Evolutionary conservation across 2,329 filamentous ascomycete genomes (phyloP), one percentile per base, ranked within the genome.

Genomic region (Pezicula radicicola): DNA sequence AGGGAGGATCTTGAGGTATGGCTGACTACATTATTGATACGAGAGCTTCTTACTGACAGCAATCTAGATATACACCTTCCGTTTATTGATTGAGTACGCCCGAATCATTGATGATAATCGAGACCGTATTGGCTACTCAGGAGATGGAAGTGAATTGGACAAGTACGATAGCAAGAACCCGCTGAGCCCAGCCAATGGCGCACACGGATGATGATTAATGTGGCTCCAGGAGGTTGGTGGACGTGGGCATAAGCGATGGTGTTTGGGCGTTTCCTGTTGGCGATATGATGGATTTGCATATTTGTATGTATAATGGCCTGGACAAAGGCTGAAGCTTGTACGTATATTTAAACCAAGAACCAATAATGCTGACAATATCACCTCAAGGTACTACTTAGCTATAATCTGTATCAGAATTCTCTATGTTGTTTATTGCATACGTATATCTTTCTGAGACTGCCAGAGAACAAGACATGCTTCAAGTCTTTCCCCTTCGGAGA

Each of bases 1-100:
- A 83, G 80, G 54, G 87, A 89, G 62, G 86, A 89, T 63, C 82
- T 89, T 70, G 85, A 89, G 70, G 83, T 81, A 44, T 83, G 80
- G 79, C 78, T 82, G 7, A 41, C 13, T 42, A 2, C 21, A 36
- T 12, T 33, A 45, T n/a, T 18, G 25, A n/a, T 30, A 15, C 16
- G 10, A 33, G 37, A 35, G 7, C 3, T 27, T 46, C 9, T 25
- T 21, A 21, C 53, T 58, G 37, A 59, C 37, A 15, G 19, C 12
- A 33, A 6, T 35, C 18, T 28, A 75, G 61, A 70, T 83, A n/a
- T 83, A 83, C 60, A 70, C 76, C 60, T 88, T 88, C 60, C 74
- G 89, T 51, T 63, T 94, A 52, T 68, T 89, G 42, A 65, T 89
- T 52, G 87, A 89, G 78, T 89, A 75, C 54, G 72, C 65, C n/a